Base-by-base conservation (phyloP, 768 basidiomycete genomes). In the Mycena capillaripes region DNA sequence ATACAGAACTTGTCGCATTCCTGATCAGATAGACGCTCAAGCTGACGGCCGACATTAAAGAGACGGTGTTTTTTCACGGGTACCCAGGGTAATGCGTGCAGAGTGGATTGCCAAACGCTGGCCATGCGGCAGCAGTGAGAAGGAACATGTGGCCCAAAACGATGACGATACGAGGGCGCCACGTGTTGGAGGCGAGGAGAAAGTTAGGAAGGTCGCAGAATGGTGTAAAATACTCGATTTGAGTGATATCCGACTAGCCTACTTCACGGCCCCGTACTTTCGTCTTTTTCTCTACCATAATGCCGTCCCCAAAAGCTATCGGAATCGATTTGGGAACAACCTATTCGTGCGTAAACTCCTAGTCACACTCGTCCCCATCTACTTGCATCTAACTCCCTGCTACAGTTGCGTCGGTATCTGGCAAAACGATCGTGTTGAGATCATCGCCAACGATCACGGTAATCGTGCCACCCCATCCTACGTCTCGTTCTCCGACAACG, bases 221-320 rank as follows among this genome's bases (percentile, higher is more conserved):
- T 34, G 53, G 30, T 56, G 29, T 32, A 30, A 27, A 53, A 53
- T 53, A 53, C 27, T 52, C 29, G 30, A 55, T 55, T 55, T 55
- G 17, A 55, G 19, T 55, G 52, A 29, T 30, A 32, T 55, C 53
- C 53, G 53, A 55, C 30, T 55, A 55, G 29, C 16, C 53, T 23
- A 32, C 16, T 55, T 29, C 53, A 55, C 53, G 19, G 53, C 53
- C 32, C 29, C 17, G 53, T 55, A 55, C 53, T 55, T 55, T 30
- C 53, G 53, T 55, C 53, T 30, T 55, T 32, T 19, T 29, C 17
- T 55, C 53, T 30, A 32, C 53, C 30, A 55, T 55, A 55, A 55
- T 55, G 53, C 0, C 69, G 75, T 30, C 71, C 79, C 38, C 56
- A 25, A 57, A 57, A 36, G 56, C 56, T 38, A 57, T 57, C 36